phyloP scores from a whole-genome alignment of 305 asterid species.

The Caryopteris hybrid region DNA sequence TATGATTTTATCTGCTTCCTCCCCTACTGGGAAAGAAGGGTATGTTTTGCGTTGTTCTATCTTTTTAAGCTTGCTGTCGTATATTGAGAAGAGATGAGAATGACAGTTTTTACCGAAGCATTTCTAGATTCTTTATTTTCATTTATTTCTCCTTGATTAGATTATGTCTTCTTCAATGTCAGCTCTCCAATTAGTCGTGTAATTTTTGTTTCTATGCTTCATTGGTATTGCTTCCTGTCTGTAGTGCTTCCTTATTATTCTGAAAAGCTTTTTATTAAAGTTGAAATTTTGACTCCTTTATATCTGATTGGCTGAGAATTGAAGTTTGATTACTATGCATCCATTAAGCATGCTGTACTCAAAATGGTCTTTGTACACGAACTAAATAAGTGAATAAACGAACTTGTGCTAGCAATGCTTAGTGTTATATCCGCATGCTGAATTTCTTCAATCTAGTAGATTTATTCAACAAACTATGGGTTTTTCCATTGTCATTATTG shows the following conservation, averaged over 20 bases:
- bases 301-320: background rate
- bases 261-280: background rate
- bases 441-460: background rate
- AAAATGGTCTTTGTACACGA: background rate
- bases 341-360: background rate
- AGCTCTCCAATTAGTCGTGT: no score
- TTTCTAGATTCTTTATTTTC: background rate
- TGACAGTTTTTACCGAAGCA: background rate
- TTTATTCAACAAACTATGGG: background rate
- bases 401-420: background rate
- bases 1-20: conserved; percentile 91
- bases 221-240: background rate
- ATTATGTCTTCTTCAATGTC: no score
- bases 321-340: background rate
- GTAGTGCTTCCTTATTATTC: background rate
- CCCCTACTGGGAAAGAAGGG: conserved; percentile 93
- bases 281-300: background rate
- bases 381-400: background rate
- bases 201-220: background rate
- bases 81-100: background rate
- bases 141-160: no score
- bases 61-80: background rate
- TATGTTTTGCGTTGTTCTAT: conserved; percentile 27
- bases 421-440: background rate
- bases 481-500: background rate